Evolutionary conservation across 306 rosid species (phyloP).

Genomic region (Cajanus cajan): DNA sequence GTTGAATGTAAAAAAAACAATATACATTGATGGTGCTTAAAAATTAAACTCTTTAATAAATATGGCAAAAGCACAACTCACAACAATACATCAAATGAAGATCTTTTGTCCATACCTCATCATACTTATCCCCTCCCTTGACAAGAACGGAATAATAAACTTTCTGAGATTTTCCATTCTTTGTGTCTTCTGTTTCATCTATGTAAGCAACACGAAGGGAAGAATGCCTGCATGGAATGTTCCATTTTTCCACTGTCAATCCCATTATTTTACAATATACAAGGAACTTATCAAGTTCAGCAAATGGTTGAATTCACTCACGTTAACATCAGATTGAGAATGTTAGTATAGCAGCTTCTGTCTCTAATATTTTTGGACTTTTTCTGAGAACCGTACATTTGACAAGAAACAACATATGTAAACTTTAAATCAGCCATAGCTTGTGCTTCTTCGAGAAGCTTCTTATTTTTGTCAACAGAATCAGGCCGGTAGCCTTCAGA

Average conservation of each 20-base stretch:
- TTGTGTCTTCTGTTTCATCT: slow-evolving; percentile 69
- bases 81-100: slow-evolving; percentile 6
- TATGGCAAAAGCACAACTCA: not conserved
- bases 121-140: slow-evolving; percentile 90
- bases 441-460: slow-evolving; percentile 45
- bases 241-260: slow-evolving; percentile 31
- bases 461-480: slow-evolving; percentile 21
- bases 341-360: slow-evolving; percentile 57
- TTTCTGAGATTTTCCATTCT: slow-evolving; percentile 49
- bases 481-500: slow-evolving; percentile 46
- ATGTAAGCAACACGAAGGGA: slow-evolving; percentile 95
- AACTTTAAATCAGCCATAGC: slow-evolving; percentile 93
- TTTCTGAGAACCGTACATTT: slow-evolving; percentile 76
- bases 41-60: not conserved
- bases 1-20: not conserved
- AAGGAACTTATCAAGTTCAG: slow-evolving; percentile 14
- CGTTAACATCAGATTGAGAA: slow-evolving; percentile 82
- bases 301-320: slow-evolving; percentile 47
- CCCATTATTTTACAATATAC: slow-evolving; percentile 10
- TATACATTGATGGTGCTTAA: not conserved
- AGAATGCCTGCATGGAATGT: slow-evolving; percentile 51
- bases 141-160: slow-evolving; percentile 78
- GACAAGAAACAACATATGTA: slow-evolving; percentile 96
- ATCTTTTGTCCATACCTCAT: slow-evolving; percentile 65
- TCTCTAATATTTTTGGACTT: slow-evolving; percentile 53